Conservation (phyloP, 495 filamentous ascomycete genomes). For the Podospora anserina region DNA sequence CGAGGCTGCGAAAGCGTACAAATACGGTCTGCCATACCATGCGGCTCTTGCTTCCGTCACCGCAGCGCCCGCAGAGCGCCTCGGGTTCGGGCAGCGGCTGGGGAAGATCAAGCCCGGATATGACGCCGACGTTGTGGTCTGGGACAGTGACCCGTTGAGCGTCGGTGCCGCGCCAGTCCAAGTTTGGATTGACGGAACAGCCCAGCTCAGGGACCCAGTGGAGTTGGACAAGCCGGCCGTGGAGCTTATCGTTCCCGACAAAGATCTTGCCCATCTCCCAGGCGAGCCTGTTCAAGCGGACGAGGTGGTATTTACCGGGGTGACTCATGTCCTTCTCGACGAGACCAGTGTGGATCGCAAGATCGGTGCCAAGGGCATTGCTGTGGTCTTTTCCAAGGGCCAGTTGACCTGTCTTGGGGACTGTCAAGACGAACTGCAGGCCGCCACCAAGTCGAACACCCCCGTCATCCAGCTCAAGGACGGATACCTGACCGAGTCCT, state of each 20-base stretch:
- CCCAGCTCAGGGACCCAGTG: conserved; percentile 46
- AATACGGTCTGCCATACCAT: conserved; percentile 59
- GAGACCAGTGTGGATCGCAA: background rate
- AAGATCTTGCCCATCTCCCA: conserved; percentile 29
- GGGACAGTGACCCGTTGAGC: conserved; percentile 62
- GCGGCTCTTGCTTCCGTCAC: conserved; percentile 60
- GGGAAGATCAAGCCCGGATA: conserved; percentile 61
- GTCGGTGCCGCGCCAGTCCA: conserved; percentile 59
- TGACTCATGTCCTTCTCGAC: conserved; percentile 42
- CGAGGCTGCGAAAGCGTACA: conserved; percentile 60
- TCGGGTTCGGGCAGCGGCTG: conserved; percentile 57
- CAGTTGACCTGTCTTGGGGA: conserved; percentile 48
- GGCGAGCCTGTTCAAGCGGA: conserved; percentile 35
- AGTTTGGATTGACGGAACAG: conserved; percentile 63
- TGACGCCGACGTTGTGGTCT: conserved; percentile 64
- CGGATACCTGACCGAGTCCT: conserved; percentile 54
- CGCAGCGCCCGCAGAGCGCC: conserved; percentile 55
- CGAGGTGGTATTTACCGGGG: conserved; percentile 49
- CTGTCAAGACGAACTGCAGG: conserved; percentile 38
- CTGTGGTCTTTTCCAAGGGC: conserved; percentile 45
- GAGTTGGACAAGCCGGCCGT: conserved; percentile 40
- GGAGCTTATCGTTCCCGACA: conserved; percentile 26
- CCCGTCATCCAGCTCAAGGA: conserved; percentile 48
- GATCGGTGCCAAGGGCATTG: conserved; percentile 20
- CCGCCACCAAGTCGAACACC: conserved; percentile 27